These are phyloP conservation scores for Boletus smithii DNA, from an alignment of 1,284 basidiomycete genomes.

Conservation along the genomic window DNA sequence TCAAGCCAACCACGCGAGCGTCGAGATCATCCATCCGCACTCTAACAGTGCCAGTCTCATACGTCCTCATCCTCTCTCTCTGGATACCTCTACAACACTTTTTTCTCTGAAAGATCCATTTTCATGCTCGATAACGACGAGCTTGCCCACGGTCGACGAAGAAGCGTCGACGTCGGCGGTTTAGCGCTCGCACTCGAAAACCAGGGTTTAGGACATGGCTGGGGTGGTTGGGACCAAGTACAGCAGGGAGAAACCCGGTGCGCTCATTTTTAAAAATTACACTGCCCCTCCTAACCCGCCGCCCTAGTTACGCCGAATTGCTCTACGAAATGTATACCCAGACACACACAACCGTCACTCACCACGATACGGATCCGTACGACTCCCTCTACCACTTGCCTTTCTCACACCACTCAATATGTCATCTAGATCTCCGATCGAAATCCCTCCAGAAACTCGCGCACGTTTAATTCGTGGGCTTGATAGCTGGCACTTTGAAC, in stretches of 20 bases:
- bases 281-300: constrained; percentile 8
- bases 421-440: constrained; percentile 32
- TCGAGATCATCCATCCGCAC: constrained; percentile 32
- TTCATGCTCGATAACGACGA: constrained; percentile 33
- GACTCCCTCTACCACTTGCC: constrained; percentile 21
- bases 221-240: constrained; percentile 61
- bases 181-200: constrained; percentile 72
- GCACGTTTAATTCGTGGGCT: constrained; percentile 61
- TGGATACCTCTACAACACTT: neutral
- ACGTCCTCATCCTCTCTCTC: constrained; percentile 5
- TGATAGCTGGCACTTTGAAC: constrained; percentile 84
- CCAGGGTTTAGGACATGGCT: constrained; percentile 64
- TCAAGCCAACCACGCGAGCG: constrained; percentile 37
- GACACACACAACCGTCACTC: constrained; percentile 68
- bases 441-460: constrained; percentile 40
- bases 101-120: neutral
- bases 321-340: constrained; percentile 80
- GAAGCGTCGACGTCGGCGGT: constrained; percentile 83
- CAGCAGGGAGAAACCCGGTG: constrained; percentile 58
- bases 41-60: constrained; percentile 16
- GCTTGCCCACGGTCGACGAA: constrained; percentile 41
- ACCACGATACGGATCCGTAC: constrained; percentile 47
- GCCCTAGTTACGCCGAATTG: constrained; percentile 65
- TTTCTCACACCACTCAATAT: constrained; percentile 20
- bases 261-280: constrained; percentile 28